Base-by-base conservation (phyloP, 1,139 yeast species). In the Protomyces macrosporus region DNA sequence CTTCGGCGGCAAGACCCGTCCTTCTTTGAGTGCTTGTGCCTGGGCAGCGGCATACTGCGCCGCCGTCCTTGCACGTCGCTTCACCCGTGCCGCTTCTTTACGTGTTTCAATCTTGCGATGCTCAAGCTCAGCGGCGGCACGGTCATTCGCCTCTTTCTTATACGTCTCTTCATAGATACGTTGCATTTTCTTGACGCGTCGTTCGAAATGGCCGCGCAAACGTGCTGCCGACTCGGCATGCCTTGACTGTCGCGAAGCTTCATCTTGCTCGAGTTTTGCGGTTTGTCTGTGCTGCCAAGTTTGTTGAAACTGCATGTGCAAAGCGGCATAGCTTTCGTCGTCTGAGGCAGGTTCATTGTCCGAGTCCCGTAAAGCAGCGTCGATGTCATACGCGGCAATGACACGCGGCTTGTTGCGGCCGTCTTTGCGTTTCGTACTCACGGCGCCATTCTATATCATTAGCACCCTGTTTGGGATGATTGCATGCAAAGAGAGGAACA, bases 31-130 rank as follows among this genome's bases (percentile, higher is more conserved):
- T 23, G 34, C 52, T 52, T 52, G 36, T 42, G 42, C 51, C 16
- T 33, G 40, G 51, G 62, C 30, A 55, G 62, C 23, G 53, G 56
- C 62, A 52, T 58, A 37, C 55, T 58, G n/a, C 30, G 42, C 42
- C 35, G 55, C 33, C 10, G 60, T n/a, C 12, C 53, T 37, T 6
- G 53, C 51, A 3, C 37, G 32, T 16, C 45, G 32, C 40, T 52
- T 58, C 56, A n/a, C 42, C 23, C 56, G 33, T 10, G 56, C 53
- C 30, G 40, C 37, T n/a, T 39, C 56, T 7, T 40, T 39, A 16
- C 62, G 62, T 33, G n/a, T 55, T 16, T 42, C 51, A 34, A 51
- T 55, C 35, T 39, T 52, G 6, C 56, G 53, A 36, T 39, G 45
- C 7, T 34, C 45, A 32, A 51, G 42, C n/a, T 58, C 62, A 6